Conservation (phyloP, 2,329 filamentous ascomycete species). For the Aspergillus sp. region DNA sequence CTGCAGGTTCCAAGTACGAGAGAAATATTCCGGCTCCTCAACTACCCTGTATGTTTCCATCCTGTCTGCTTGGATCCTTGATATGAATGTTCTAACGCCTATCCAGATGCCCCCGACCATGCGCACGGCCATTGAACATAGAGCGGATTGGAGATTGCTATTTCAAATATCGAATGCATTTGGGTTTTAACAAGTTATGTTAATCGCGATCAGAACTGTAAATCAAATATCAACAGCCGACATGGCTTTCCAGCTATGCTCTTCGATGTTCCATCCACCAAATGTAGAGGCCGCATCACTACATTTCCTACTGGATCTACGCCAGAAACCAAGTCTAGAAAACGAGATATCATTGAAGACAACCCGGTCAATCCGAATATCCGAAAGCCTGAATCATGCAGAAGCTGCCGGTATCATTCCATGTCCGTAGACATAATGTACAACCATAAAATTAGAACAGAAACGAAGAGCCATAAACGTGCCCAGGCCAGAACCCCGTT, state of each 20-base stretch:
- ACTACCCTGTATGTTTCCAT: conserved; percentile 68
- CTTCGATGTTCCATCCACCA: no score
- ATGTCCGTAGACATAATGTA: conserved; percentile 61
- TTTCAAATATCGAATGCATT: no score
- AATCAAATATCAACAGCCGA: no score
- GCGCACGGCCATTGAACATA: neutral
- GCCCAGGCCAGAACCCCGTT: conserved; percentile 68
- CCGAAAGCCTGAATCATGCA: conserved; percentile 27
- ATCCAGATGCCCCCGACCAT: conserved; percentile 12
- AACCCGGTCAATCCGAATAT: neutral
- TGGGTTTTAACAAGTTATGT: no score
- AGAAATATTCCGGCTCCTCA: conserved; percentile 80
- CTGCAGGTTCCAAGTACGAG: conserved; percentile 87
- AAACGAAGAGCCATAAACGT: conserved; percentile 54
- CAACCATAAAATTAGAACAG: conserved; percentile 49
- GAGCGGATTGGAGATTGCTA: neutral
- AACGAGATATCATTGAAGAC: conserved; percentile 1
- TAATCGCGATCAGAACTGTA: no score
- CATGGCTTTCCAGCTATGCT: no score
- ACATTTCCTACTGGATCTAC: neutral
- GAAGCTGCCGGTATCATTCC: conserved; percentile 44
- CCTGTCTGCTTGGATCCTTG: neutral
- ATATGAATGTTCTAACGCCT: conserved; percentile 5
- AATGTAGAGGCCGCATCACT: no score
- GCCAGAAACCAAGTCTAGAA: neutral